phyloP scores from a whole-genome alignment of 768 basidiomycete species.

The Suillus tomentosus region DNA sequence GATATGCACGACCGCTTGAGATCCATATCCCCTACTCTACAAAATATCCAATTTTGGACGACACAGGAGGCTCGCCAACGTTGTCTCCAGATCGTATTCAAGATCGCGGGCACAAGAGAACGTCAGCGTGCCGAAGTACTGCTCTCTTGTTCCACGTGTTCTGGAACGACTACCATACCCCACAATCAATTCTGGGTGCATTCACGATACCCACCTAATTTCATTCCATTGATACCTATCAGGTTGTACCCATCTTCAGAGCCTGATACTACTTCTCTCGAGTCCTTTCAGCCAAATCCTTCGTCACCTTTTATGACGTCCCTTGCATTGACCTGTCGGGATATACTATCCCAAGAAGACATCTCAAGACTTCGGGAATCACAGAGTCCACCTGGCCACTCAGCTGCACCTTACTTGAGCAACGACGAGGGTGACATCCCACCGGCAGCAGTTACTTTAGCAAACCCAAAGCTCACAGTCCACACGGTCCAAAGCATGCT shows the following conservation, averaged over 20 bases:
- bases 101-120: slow-evolving; percentile 77
- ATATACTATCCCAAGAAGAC: slow-evolving; percentile 53
- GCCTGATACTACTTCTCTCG: slow-evolving; percentile 15
- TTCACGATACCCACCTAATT: slow-evolving; percentile 57
- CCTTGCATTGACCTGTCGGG: slow-evolving; percentile 53
- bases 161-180: slow-evolving; percentile 14
- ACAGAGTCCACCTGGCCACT: neutral
- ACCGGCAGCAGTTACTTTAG: slow-evolving; percentile 53
- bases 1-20: slow-evolving; percentile 58
- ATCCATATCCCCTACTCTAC: slow-evolving; percentile 15
- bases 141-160: slow-evolving; percentile 38
- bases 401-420: slow-evolving; percentile 5
- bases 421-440: slow-evolving; percentile 43
- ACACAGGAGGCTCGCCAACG: slow-evolving; percentile 75
- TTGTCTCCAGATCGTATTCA: slow-evolving; percentile 73
- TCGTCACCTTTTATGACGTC: slow-evolving; percentile 45
- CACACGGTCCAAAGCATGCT: slow-evolving; percentile 79
- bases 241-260: slow-evolving; percentile 45
- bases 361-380: neutral
- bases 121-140: slow-evolving; percentile 63
- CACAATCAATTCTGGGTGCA: slow-evolving; percentile 58
- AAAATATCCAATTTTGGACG: slow-evolving; percentile 70
- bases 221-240: slow-evolving; percentile 61
- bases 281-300: neutral
- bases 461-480: slow-evolving; percentile 62